phyloP scores from a whole-genome alignment of 75 land plant species.

The Pinus taeda region DNA sequence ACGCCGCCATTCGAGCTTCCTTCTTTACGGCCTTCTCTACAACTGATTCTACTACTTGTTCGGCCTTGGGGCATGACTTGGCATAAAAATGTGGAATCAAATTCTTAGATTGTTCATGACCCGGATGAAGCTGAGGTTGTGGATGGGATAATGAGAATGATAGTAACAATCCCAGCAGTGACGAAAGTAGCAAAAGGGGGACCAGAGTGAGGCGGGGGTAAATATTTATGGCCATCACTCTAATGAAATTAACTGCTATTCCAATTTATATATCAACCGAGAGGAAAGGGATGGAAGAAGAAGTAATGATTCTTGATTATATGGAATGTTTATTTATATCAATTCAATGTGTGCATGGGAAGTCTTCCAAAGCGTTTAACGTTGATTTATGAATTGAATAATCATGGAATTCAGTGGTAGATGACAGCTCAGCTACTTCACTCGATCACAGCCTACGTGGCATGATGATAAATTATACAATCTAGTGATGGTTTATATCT shows the following conservation, averaged over 20 bases:
- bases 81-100: slow-evolving; percentile 13
- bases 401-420: too few species aligned
- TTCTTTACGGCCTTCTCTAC: slow-evolving; percentile 7
- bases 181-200: background rate
- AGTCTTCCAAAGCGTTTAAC: too few species aligned
- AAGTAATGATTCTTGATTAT: too few species aligned
- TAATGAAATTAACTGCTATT: background rate
- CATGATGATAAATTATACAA: too few species aligned
- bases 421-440: too few species aligned
- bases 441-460: too few species aligned
- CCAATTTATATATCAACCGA: background rate
- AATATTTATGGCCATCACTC: background rate
- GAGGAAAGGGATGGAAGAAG: background rate
- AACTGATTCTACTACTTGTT: slow-evolving; percentile 9
- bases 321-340: too few species aligned
- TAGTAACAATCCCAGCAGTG: background rate
- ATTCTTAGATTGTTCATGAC: background rate
- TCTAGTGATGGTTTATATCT: too few species aligned
- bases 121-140: background rate
- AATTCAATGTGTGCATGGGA: too few species aligned
- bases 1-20: slow-evolving; percentile 18
- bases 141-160: background rate
- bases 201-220: background rate
- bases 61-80: slow-evolving; percentile 17
- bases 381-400: too few species aligned